Percentiles rank a stretch among this genome's conserved stretches.
These are phyloP conservation scores for Sapria himalayana DNA, from an alignment of 345 rosid genomes.

Conservation along the genomic window DNA sequence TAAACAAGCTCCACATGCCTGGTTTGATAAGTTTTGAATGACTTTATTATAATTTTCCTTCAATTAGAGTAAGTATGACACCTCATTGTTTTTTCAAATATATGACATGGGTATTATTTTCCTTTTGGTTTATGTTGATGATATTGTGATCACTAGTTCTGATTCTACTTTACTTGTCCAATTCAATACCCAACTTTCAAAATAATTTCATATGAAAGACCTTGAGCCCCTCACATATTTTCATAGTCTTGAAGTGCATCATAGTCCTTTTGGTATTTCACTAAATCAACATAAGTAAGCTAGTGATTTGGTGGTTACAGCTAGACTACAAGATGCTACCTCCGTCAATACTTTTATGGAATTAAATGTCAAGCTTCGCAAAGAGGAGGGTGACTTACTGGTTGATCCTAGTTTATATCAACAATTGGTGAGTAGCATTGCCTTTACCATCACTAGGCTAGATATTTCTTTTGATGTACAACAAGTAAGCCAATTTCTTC, in stretches of 20 bases:
- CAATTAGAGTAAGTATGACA: not conserved
- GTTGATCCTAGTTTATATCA: not conserved
- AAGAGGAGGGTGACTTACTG: constrained; percentile 1
- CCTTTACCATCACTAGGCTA: not conserved
- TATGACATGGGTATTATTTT: not conserved
- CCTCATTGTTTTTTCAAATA: not conserved
- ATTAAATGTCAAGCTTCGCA: constrained; percentile 1
- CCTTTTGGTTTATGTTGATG: not conserved
- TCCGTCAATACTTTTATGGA: not conserved
- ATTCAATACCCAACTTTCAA: not conserved
- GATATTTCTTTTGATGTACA: not conserved
- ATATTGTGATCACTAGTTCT: not conserved
- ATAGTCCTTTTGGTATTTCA: not conserved
- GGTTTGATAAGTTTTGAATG: too few species aligned
- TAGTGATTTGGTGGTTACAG: not conserved
- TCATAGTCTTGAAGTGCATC: not conserved
- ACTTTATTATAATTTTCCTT: not conserved
- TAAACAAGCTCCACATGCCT: not conserved
- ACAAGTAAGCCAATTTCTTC: constrained; percentile 1
- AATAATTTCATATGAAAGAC: not conserved
- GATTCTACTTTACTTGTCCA: not conserved
- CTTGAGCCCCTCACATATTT: too few species aligned
- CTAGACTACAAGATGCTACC: not conserved
- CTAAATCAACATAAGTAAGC: not conserved
- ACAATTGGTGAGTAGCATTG: not conserved